Base-by-base conservation (phyloP, 148 eudicot species). In the Gaultheria prostrata region DNA sequence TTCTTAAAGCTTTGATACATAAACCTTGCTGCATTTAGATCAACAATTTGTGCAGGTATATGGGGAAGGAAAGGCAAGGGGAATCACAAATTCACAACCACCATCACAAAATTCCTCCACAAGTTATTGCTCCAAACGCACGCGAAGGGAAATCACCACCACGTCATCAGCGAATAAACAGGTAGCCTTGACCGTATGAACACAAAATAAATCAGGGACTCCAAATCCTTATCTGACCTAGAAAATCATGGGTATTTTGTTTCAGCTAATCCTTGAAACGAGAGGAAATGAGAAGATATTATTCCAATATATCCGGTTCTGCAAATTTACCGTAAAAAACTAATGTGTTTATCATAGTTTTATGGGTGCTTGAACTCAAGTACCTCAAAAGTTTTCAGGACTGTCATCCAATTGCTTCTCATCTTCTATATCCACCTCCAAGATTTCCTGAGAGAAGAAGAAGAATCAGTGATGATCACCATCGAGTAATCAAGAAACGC, bases 391-490 rank as follows among this genome's bases (percentile, higher is more conserved):
- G 83, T 86, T 94, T 21, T 86, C 98, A 77, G 98, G 98, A 83
- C 98, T 96, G 28, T 96, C 99, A 89, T 96, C 98, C 87, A 96
- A 81, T 57, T 93, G 97, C 70, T 92, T 94, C 91, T 92, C 94
- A 87, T 96, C 98, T 88, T 96, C 99, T 65, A 96, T 96, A 75
- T 96, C 98, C 80, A 96, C 99, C 91, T 94, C 98, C 83, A 96
- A 77, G 76, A 94, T 94, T 88, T 96, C 91, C 93, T 89, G 83
- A 49, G 14, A 48, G 13, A 74, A n/a, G 43, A 33, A 33, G 35
- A 80, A 26, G 61, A 74, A 45, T 59, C 46, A 79, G 11, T 48
- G 28, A 7, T 30, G 13, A 73, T 51, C 24, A 54, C 17, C 18
- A 78, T n/a, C 49, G n/a, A 46, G 43, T 35, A 0, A 26, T 51